Percentiles rank a stretch among this genome's conserved stretches.
phyloP scores from a whole-genome alignment of 345 rosid species.

The Eucalyptus curtisii region DNA sequence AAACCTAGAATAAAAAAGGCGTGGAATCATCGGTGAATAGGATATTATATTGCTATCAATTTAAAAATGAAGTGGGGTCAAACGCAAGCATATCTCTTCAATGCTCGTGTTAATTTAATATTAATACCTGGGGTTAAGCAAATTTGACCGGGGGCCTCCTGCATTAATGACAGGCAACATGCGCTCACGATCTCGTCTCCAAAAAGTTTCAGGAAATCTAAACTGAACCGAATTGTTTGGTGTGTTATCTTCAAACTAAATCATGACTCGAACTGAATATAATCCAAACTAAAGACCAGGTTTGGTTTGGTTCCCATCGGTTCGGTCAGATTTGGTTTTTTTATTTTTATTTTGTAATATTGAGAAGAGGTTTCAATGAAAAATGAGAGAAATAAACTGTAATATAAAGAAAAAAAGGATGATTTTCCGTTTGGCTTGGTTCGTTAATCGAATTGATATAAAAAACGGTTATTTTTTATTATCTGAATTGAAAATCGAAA shows the following conservation, averaged over 20 bases:
- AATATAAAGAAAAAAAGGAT: neutral
- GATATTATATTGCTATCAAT: neutral
- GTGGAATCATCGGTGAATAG: neutral
- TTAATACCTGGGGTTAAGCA: neutral
- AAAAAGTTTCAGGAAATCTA: neutral
- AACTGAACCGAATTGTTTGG: accelerated
- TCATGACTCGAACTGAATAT: neutral
- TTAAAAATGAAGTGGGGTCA: neutral
- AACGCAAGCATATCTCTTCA: neutral
- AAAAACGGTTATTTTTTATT: too few species aligned
- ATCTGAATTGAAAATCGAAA: too few species aligned
- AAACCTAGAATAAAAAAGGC: neutral
- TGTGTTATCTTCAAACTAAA: neutral
- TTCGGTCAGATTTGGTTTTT: too few species aligned
- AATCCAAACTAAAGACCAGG: too few species aligned
- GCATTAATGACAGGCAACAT: neutral
- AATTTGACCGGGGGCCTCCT: neutral
- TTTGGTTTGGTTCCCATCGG: accelerated
- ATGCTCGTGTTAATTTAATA: neutral
- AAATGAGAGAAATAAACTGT: neutral
- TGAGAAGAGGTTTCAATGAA: neutral
- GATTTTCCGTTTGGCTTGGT: too few species aligned
- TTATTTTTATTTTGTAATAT: too few species aligned
- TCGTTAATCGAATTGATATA: accelerated
- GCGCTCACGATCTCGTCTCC: neutral